Conservation (phyloP, 306 rosid species). For the Bauhinia variegata region DNA sequence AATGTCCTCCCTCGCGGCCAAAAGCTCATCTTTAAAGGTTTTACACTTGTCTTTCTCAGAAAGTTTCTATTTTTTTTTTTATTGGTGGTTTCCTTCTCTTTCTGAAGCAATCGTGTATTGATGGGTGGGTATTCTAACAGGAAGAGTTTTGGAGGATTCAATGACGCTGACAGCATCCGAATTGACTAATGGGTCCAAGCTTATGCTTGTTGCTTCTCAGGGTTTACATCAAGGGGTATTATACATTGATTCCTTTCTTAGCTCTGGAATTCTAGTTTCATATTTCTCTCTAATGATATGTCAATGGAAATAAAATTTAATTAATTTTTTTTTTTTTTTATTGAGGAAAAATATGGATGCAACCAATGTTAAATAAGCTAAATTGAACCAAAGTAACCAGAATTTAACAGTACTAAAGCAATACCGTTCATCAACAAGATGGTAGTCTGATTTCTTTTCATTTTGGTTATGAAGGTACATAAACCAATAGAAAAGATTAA, state of each 20-base stretch:
- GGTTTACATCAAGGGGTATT: conserved; percentile 97
- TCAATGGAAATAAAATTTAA: not conserved
- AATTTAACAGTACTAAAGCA: conserved; percentile 4
- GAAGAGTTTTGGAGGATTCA: conserved; percentile 79
- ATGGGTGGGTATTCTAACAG: conserved; percentile 48
- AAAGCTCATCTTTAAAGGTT: conserved; percentile 91
- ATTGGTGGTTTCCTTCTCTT: conserved; percentile 4
- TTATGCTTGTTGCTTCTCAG: conserved; percentile 94
- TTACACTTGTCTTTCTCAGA: not conserved
- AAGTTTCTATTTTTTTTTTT: not conserved
- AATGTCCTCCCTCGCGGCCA: conserved; percentile 93
- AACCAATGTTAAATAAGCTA: not conserved
- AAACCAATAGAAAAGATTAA: not conserved
- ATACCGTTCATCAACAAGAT: conserved; percentile 10
- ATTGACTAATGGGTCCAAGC: conserved; percentile 66
- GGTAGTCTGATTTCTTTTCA: conserved; percentile 17
- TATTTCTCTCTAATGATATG: not conserved
- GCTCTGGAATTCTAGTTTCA: not conserved
- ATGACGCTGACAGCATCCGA: conserved; percentile 65
- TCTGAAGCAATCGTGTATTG: not conserved
- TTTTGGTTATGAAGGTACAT: conserved; percentile 17
- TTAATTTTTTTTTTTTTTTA: not conserved
- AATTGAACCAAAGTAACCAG: not conserved
- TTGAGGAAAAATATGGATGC: not conserved
- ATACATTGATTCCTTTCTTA: not conserved